These are phyloP conservation scores for Graphiopsis chlorocephala DNA, from an alignment of 2,329 filamentous ascomycete species.

Conservation along the genomic window DNA sequence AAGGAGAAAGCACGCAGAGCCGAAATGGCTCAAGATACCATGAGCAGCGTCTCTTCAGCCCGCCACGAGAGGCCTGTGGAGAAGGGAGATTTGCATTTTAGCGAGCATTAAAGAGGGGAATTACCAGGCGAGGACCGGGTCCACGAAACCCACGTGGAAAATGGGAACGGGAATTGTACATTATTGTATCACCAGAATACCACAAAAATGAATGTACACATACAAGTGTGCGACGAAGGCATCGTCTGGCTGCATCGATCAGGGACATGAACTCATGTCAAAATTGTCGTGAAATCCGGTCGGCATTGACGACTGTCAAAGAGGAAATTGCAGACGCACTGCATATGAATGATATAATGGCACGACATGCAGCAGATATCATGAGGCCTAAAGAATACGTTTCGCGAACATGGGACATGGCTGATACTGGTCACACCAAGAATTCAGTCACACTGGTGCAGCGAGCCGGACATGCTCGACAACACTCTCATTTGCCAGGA, in stretches of 20 bases:
- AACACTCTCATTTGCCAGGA: background rate
- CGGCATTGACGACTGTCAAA: background rate
- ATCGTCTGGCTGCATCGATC: background rate
- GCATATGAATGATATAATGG: background rate
- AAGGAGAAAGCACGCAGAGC: background rate
- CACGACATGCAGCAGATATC: background rate
- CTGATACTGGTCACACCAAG: background rate
- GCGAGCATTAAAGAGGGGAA: conserved; percentile 12
- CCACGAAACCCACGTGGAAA: background rate
- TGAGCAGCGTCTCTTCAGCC: background rate
- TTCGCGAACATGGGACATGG: background rate
- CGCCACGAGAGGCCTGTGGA: background rate
- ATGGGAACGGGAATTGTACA: background rate
- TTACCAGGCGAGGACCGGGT: conserved; percentile 6
- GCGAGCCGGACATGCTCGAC: background rate
- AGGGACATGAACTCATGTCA: background rate
- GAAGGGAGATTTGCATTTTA: conserved; percentile 9
- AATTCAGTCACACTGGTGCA: background rate
- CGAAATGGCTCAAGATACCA: background rate
- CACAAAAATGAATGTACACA: background rate
- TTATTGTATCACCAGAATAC: conserved; percentile 10
- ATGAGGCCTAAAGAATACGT: background rate
- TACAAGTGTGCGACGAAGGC: background rate
- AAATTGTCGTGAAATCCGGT: background rate
- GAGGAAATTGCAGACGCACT: background rate